Conservation (phyloP, 805 yeast species). For the Sugiyamaella americana region DNA sequence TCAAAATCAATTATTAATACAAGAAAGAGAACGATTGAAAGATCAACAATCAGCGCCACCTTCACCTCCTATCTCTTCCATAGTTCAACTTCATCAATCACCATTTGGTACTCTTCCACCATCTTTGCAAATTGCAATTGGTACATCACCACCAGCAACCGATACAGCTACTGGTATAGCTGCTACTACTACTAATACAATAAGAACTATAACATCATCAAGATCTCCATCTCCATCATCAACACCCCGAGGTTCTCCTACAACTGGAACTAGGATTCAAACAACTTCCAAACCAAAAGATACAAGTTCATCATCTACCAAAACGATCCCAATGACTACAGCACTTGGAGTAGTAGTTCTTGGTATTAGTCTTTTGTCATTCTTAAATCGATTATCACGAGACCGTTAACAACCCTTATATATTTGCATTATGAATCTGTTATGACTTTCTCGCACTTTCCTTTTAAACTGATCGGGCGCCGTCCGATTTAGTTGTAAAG, state of each 20-base stretch:
- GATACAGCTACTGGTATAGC: background rate
- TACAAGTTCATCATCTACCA: background rate
- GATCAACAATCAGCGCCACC: background rate
- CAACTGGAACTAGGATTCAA: background rate
- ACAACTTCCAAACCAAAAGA: background rate
- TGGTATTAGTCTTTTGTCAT: constrained; percentile 19
- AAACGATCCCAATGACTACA: constrained; percentile 15
- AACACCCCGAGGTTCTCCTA: background rate
- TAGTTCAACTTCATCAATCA: background rate
- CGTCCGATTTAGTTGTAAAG: too few species aligned
- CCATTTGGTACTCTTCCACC: background rate
- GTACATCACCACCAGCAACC: background rate
- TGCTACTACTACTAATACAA: background rate
- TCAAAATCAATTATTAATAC: background rate
- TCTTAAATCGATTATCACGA: constrained; percentile 12
- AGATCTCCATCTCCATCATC: background rate
- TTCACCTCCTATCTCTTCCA: background rate
- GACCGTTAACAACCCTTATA: constrained; percentile 9
- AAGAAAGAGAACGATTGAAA: background rate
- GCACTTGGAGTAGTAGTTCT: constrained; percentile 20
- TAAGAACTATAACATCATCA: too few species aligned
- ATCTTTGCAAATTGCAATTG: background rate
- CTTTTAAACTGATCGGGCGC: too few species aligned
- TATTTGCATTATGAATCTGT: background rate
- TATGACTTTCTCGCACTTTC: background rate